Evolutionary conservation across 2,329 filamentous ascomycete genomes (phyloP), one percentile per base, ranked within the genome.

Genomic region (Alternaria sp.): DNA sequence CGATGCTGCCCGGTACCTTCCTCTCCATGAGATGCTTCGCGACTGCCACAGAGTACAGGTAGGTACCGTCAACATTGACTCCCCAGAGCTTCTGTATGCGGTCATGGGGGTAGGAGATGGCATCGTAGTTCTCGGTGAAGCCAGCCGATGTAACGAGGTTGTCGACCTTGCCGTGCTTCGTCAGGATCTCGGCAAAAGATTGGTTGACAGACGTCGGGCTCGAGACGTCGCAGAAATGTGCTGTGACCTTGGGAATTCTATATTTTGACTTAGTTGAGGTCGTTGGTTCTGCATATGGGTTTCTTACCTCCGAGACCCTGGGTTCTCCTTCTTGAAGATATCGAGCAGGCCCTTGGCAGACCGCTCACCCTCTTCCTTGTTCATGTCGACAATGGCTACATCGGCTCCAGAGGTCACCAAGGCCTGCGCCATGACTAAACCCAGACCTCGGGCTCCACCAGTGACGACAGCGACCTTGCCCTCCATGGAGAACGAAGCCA

Each of bases 111-210:
- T 98, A 98, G 70, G 90, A 89, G 74, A 94, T 91, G 50, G 95
- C 95, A 74, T 96, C 91, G 76, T 93, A 96, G 84, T 97, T 97
- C 84, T 97, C 95, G 13, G 93, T 96, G 83, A 98, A 97, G 49
- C 95, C 95, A 53, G 95, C 95, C n/a, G 93, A 96, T 25, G 95
- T 97, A 73, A 98, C 94, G 25, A 98, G 87, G 81, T 93, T 90
- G 82, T 97, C 93, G 72, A 97, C 93, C 80, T 91, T 91, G 81
- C 90, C 90, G 78, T 97, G 94, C 62, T 87, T 82, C 52, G 83
- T 79, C 54, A 95, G 78, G 69, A 95, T 87, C 64, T 93, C 90
- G 40, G 85, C 83, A 69, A 97, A 86, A 71, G 91, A 91, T 30
- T 84, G 81, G 61, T 91, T 89, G 66, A 97, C 94, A 7, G 92